Conservation (phyloP, 1,284 basidiomycete genomes). For the Lentinula novae-zelandiae region DNA sequence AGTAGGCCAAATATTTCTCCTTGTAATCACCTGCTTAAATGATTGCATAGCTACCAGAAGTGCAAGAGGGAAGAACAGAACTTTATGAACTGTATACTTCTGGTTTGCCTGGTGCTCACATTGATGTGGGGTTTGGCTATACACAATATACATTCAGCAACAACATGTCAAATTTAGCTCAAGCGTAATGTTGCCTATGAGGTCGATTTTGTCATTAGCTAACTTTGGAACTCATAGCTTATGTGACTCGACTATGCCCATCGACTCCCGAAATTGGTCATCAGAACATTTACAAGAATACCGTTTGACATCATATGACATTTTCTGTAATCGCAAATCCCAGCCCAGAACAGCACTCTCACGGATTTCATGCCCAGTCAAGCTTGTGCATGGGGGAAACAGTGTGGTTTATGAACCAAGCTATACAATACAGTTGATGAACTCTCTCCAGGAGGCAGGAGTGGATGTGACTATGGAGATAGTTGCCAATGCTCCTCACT, state of each 20-base stretch:
- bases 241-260: not conserved
- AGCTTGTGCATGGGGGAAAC: slow-evolving; percentile 10
- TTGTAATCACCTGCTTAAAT: not conserved
- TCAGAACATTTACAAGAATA: not conserved
- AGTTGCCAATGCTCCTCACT: slow-evolving; percentile 31
- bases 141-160: slow-evolving; percentile 7
- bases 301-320: slow-evolving; percentile 7
- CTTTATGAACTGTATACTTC: not conserved
- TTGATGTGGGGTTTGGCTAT: slow-evolving; percentile 2
- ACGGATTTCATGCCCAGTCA: slow-evolving; percentile 14
- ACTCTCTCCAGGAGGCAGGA: slow-evolving; percentile 23
- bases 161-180: not conserved
- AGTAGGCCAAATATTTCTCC: not conserved
- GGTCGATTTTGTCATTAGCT: not conserved
- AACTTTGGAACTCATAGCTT: not conserved
- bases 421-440: slow-evolving; percentile 22
- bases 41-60: not conserved
- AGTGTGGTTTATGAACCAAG: slow-evolving; percentile 9
- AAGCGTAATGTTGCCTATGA: not conserved
- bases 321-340: slow-evolving; percentile 10
- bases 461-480: slow-evolving; percentile 24
- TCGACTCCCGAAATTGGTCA: not conserved
- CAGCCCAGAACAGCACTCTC: not conserved
- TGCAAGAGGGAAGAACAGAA: not conserved
- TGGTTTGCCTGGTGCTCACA: not conserved